These are phyloP conservation scores for Osmanthus fragrans DNA, from an alignment of 257 asterid genomes.

Conservation along the genomic window DNA sequence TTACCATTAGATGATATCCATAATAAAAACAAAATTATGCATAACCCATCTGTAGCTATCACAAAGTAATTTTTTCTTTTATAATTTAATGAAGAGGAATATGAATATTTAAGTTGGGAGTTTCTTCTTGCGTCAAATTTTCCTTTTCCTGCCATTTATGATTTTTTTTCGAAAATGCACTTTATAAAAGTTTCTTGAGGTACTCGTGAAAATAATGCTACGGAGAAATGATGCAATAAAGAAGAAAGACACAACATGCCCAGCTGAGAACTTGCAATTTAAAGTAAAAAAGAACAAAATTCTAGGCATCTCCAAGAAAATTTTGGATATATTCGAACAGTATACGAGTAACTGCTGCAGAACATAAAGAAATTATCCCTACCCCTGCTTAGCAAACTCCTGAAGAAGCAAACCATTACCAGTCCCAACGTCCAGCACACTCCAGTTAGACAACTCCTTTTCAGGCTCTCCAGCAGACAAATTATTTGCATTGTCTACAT, in stretches of 20 bases:
- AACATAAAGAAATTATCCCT: slow-evolving; percentile 38
- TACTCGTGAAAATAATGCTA: neutral
- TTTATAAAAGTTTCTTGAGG: neutral
- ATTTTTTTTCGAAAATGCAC: neutral
- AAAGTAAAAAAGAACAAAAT: neutral
- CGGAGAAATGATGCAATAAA: slow-evolving; percentile 15
- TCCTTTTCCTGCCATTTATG: no score
- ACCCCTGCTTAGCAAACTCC: slow-evolving; percentile 95
- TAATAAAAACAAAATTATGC: neutral
- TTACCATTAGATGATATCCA: no score
- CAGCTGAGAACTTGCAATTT: neutral
- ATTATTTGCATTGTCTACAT: slow-evolving; percentile 47
- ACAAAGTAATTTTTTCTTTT: neutral
- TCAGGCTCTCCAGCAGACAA: slow-evolving; percentile 52
- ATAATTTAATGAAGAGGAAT: neutral
- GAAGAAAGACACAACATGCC: neutral
- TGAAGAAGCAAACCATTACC: slow-evolving; percentile 98
- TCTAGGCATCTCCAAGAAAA: slow-evolving; percentile 1
- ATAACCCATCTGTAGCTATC: neutral
- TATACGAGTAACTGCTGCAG: slow-evolving; percentile 13
- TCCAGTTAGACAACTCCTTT: slow-evolving; percentile 71
- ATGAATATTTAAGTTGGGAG: neutral
- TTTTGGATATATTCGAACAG: neutral
- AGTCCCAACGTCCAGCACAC: slow-evolving; percentile 94
- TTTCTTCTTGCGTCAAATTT: neutral